Percentiles rank a stretch among this genome's conserved stretches.
Evolutionary conservation across 1,139 yeast genomes (phyloP).

Genomic region (Trichomonascaceae sp.): DNA sequence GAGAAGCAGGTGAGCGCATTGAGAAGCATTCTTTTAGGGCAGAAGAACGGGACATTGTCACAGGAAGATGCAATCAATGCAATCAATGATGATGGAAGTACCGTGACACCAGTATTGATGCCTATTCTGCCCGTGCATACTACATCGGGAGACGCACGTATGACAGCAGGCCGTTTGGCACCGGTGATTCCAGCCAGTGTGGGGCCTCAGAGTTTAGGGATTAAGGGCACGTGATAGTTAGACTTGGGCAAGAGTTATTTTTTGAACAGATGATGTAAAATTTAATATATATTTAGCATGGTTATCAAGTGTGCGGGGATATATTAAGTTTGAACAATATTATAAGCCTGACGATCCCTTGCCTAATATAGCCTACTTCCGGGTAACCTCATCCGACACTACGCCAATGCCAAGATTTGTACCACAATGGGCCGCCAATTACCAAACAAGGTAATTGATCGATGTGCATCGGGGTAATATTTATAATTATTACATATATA

Average conservation of each 20-base stretch:
- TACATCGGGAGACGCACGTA: background rate
- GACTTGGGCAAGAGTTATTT: background rate
- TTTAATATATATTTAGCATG: background rate
- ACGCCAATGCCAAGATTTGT: background rate
- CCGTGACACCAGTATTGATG: constrained; percentile 5
- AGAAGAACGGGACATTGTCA: constrained; percentile 8
- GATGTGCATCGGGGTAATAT: background rate
- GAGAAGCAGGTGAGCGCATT: constrained; percentile 55
- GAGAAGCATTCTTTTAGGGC: constrained; percentile 15
- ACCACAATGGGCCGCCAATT: background rate
- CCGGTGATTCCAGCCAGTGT: background rate
- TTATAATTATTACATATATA: background rate
- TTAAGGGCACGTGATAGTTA: background rate
- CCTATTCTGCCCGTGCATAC: constrained; percentile 7
- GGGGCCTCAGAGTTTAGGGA: background rate
- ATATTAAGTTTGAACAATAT: no score
- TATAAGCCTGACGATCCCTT: no score
- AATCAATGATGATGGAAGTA: constrained; percentile 3
- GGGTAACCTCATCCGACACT: background rate
- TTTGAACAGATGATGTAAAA: background rate
- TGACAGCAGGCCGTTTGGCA: background rate
- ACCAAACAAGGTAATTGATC: background rate
- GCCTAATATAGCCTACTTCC: background rate
- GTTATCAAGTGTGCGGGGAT: background rate
- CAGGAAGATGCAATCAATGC: constrained; percentile 8